Evolutionary conservation across 1,139 yeast genomes (phyloP), one percentile per base, ranked within the genome.

Genomic region (Wickerhamomyces sp.): DNA sequence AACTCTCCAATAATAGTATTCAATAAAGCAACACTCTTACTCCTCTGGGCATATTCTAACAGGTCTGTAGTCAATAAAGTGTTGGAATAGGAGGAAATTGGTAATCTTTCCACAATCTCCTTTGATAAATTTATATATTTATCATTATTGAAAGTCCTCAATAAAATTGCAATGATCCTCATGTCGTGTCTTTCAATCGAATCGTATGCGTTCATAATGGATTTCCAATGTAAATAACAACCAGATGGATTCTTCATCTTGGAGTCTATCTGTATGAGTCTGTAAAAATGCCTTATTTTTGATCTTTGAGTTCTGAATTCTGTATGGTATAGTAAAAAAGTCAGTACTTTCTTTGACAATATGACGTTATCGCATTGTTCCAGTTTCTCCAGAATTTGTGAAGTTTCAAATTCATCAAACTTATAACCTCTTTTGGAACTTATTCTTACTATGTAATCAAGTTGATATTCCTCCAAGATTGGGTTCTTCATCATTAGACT

Each of bases 51-150:
- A 52, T 64, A 68, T 27, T 58, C 52, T 6, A 71, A 50, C 7
- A 72, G 50, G 1, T 67, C 56, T 4, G 66, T 61, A 59, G 69
- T 56, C 27, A 70, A 50, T 11, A 60, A 55, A 2, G 71, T 69
- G 45, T 67, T 62, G 18, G 63, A 61, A 41, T 68, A 67, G 2
- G 63, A 58, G 14, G 58, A 55, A 6, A 68, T 59, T 0, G 71
- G 64, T 15, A 70, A 44, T 26, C 59, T 52, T n/a, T 53, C 44
- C 5, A 71, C 50, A 5, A 71, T 45, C 13, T 66, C 64, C 10
- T 46, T 47, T 9, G 68, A 65, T 6, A 66, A 27, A 2, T 35
- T 18, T 15, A 62, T 54, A 45, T 67, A 71, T 38, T 67, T 54
- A 37, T 52, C 59, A 39, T 62, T 62, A 11, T 68, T 61, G 47